Evolutionary conservation across 148 eudicot species (phyloP).

Genomic region (Nepenthes gracilis): DNA sequence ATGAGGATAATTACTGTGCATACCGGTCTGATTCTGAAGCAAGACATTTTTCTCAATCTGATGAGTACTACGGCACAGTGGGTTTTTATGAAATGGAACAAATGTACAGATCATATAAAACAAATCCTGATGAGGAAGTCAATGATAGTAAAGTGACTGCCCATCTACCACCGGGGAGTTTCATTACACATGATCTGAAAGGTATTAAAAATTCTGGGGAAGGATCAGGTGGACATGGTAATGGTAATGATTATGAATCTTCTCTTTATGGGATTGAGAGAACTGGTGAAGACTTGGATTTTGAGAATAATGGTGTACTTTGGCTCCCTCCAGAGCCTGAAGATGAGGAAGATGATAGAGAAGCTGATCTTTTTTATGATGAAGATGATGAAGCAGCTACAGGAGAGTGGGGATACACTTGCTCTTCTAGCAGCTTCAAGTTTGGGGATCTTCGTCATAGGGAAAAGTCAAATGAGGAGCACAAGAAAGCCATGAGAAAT

Average conservation of each 20-base stretch:
- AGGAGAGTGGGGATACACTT: conserved; percentile 79
- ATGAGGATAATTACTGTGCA: conserved; percentile 37
- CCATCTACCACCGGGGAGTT: conserved; percentile 23
- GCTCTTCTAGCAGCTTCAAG: conserved; percentile 53
- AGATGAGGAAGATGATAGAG: conserved; percentile 83
- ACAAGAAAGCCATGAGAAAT: conserved; percentile 62
- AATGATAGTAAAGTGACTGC: conserved; percentile 31
- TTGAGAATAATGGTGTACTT: conserved; percentile 78
- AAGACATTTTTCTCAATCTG: conserved; percentile 22
- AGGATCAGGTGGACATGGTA: conserved; percentile 32
- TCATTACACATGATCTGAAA: conserved; percentile 30
- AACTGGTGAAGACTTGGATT: conserved; percentile 67
- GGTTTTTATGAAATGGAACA: conserved; percentile 39
- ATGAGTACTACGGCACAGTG: conserved; percentile 38
- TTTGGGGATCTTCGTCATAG: conserved; percentile 52
- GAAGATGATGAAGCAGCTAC: conserved; percentile 49
- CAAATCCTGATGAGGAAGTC: conserved; percentile 32
- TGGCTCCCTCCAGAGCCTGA: conserved; percentile 99
- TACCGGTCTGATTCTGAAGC: conserved; percentile 20
- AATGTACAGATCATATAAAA: conserved; percentile 35
- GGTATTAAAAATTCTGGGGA: conserved; percentile 27
- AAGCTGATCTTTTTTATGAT: conserved; percentile 43
- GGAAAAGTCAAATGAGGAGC: conserved; percentile 78
- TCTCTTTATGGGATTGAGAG: conserved; percentile 44
- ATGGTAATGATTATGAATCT: conserved; percentile 48